Evolutionary conservation across 2,329 filamentous ascomycete species (phyloP).

Genomic region (Phaeosphaeria sp.): DNA sequence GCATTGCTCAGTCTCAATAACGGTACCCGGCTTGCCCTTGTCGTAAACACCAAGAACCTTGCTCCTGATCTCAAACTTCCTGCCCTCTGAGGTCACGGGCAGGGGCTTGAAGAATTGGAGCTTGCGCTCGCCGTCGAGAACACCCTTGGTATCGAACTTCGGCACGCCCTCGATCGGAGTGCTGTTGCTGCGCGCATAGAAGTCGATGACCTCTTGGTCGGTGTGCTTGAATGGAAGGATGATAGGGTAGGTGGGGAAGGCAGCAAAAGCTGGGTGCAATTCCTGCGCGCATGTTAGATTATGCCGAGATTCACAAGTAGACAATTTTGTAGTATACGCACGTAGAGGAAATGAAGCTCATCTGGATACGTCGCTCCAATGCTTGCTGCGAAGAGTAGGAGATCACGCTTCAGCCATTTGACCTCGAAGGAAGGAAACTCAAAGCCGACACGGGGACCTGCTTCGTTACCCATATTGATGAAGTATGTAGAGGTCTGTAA

Average conservation of each 20-base stretch:
- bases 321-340: too few species aligned
- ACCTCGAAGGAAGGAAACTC: slow-evolving; percentile 79
- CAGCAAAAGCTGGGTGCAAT: slow-evolving; percentile 82
- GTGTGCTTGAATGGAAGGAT: slow-evolving; percentile 84
- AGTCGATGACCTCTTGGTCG: slow-evolving; percentile 80
- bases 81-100: slow-evolving; percentile 73
- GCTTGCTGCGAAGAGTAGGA: slow-evolving; percentile 86
- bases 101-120: slow-evolving; percentile 79
- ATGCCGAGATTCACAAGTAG: too few species aligned
- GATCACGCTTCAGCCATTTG: slow-evolving; percentile 86
- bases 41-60: slow-evolving; percentile 88
- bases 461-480: slow-evolving; percentile 41
- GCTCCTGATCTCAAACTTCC: slow-evolving; percentile 75
- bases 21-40: slow-evolving; percentile 83
- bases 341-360: slow-evolving; percentile 92
- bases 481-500: not conserved
- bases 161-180: slow-evolving; percentile 77
- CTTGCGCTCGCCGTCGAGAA: slow-evolving; percentile 84
- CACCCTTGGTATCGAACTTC: slow-evolving; percentile 74
- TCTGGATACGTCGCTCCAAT: slow-evolving; percentile 80
- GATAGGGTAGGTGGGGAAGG: slow-evolving; percentile 88
- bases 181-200: slow-evolving; percentile 74
- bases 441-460: slow-evolving; percentile 69
- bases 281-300: slow-evolving; percentile 63
- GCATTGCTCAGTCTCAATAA: slow-evolving; percentile 79